Conservation (phyloP, 2,329 filamentous ascomycete species). For the Pestalotiopsis sp. region DNA sequence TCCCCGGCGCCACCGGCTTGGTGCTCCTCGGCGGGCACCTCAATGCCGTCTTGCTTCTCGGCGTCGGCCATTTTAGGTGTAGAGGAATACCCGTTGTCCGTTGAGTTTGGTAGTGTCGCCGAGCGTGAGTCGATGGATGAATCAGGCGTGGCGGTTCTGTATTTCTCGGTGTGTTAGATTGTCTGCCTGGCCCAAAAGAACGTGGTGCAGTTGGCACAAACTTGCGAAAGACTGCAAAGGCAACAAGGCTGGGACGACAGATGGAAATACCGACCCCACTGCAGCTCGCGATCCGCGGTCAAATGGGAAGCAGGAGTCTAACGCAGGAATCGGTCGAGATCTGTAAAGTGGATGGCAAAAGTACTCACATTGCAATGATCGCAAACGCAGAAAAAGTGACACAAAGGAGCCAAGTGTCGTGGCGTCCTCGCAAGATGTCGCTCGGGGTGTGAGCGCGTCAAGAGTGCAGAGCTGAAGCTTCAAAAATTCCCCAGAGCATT, state of each 20-base stretch:
- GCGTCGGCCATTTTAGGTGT: slow-evolving; percentile 28
- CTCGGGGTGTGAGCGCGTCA: neutral
- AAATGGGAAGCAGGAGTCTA: neutral
- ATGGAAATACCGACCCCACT: neutral
- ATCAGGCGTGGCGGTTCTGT: neutral
- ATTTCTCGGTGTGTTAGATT: neutral
- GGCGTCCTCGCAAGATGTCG: neutral
- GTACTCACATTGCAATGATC: neutral
- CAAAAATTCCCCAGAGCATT: slow-evolving; percentile 9
- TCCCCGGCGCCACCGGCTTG: slow-evolving; percentile 35
- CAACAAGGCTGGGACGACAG: neutral
- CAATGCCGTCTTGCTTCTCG: slow-evolving; percentile 28
- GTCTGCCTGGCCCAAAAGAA: neutral
- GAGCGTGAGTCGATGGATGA: neutral
- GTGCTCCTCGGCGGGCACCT: slow-evolving; percentile 32
- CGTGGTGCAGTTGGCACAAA: neutral
- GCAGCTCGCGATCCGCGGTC: neutral
- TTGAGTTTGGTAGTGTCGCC: neutral
- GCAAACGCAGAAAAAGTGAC: neutral
- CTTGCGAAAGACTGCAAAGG: neutral
- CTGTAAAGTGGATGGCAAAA: neutral
- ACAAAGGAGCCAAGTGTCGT: neutral
- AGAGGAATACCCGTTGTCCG: neutral
- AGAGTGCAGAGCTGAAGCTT: slow-evolving; percentile 1
- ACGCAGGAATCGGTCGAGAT: neutral